Base-by-base conservation (phyloP, 306 rosid species). In the Prunus mongolica region DNA sequence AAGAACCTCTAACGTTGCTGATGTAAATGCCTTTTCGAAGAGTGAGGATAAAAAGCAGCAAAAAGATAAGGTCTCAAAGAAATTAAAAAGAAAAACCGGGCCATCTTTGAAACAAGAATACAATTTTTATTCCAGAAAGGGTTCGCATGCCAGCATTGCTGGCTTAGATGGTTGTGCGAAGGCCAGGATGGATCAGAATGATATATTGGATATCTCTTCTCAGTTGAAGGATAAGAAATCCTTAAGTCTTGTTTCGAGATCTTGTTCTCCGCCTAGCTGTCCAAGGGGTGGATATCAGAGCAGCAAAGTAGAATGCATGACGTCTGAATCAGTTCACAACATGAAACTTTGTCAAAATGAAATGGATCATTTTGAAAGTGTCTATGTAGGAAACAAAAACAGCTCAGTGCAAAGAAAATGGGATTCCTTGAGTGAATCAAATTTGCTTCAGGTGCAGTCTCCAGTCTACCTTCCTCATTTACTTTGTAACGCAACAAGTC, bases 1-100 rank as follows among this genome's bases (percentile, higher is more conserved):
- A 25, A 73, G 71, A 76, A 75, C 73, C 6, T 65, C 81, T 69
- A 81, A 72, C 55, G 60, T 79, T 82, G 80, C 32, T 51, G 77
- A 81, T 45, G 78, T 28, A 27, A 78, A 76, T 80, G 67, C 63
- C 77, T 14, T 34, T 41, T 24, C 24, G 8, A 75, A 77, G 69
- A 50, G 74, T 57, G 87, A 86, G 65, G 78, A 84, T 47, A 86
- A 82, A 64, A 91, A 77, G 54, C 91, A 81, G 3, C 69, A 47
- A 44, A 88, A 88, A 82, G 81, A 69, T 71, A 86, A 82, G 74
- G 69, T 54, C 56, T 72, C 82, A 64, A 76, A 76, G 80, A 91
- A 85, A 81, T 76, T 88, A 64, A 89, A 85, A 82, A 88, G 86
- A 30, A 89, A 81, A 82, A 38, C 32, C 46, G 82, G 67, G 24